Base-by-base conservation (phyloP, 108 stramenopile species). In the Pseudonitzschia pungens region DNA sequence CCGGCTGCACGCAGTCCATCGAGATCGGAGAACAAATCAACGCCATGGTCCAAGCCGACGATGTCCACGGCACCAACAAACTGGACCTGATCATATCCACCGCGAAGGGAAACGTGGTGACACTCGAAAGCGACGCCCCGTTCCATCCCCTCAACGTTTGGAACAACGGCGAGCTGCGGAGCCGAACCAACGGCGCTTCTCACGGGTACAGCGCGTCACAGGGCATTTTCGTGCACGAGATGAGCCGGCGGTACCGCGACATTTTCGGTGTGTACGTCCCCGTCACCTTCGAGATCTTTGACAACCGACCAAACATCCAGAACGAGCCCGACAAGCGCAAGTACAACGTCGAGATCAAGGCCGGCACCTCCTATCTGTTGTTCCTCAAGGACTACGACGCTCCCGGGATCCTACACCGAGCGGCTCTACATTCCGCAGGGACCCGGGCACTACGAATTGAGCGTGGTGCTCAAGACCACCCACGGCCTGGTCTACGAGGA, bases 401-500 rank as follows among this genome's bases (percentile, higher is more conserved):
- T 24, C n/a, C 64, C 88, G 29, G 92, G 92, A 15, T 69, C 86
- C 26, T 93, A 81, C 64, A 93, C 89, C 12, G 92, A 93, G 58
- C 77, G 85, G 6, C 65, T 93, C 31, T 88, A 86, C 67, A 87
- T 93, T 16, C 85, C 88, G 21, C 79, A 41, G 55, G 92, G 92
- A 1, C 88, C 89, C 29, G 92, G 92, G 16, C 88, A 89, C 74
- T 93, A 90, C 57, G 65, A 81, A 21, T 51, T 93, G 28, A 80
- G 78, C 16, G 86, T 84, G 16, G 44, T 80, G 27, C 72, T 93
- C 63, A 77, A 70, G 15, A 84, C 89, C 52, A 84, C 85, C 18
- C 89, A 92, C 75, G 92, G 92, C 14, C 60, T 92, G 27, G 76
- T 86, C 26, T 93, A 93, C 72, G 92, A 93, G 67, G 92, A 93